These are phyloP conservation scores for Fraxinus floribunda DNA, from an alignment of 305 asterid genomes.

Conservation along the genomic window DNA sequence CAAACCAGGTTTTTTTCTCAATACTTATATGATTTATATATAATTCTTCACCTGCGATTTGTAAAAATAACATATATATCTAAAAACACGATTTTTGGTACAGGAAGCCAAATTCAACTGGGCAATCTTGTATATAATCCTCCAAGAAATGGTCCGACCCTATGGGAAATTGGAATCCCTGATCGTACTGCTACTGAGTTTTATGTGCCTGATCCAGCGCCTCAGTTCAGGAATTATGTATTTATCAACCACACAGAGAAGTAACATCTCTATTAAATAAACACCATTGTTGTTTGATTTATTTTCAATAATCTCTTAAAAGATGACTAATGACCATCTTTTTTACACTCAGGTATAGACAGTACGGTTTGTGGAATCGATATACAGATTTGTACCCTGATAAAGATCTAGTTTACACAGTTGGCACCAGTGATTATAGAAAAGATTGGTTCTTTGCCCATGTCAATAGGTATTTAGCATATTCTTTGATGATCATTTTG, in stretches of 20 bases:
- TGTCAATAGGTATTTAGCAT: constrained; percentile 41
- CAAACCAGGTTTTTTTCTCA: constrained; percentile 36
- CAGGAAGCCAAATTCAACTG: constrained; percentile 13
- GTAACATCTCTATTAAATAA: not conserved
- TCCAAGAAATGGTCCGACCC: constrained; percentile 38
- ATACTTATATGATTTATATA: not conserved
- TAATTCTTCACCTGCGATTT: not conserved
- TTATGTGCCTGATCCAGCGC: constrained; percentile 32
- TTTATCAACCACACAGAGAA: not conserved
- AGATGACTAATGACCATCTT: not conserved
- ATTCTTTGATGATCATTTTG: not conserved
- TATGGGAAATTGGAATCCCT: constrained; percentile 47
- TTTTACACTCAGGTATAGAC: constrained; percentile 39
- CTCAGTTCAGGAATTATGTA: constrained; percentile 14
- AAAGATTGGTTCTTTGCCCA: constrained; percentile 75
- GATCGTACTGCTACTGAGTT: constrained; percentile 36
- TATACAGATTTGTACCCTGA: constrained; percentile 55
- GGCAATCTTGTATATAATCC: constrained; percentile 22
- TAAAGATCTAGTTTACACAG: constrained; percentile 40
- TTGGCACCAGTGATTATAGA: constrained; percentile 40
- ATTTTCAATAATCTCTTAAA: not conserved
- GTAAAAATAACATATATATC: not conserved
- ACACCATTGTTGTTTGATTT: not conserved
- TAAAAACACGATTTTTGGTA: not conserved
- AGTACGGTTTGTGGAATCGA: constrained; percentile 69